Evolutionary conservation across 2,329 filamentous ascomycete genomes (phyloP).

Genomic region (Penicillium sp.): DNA sequence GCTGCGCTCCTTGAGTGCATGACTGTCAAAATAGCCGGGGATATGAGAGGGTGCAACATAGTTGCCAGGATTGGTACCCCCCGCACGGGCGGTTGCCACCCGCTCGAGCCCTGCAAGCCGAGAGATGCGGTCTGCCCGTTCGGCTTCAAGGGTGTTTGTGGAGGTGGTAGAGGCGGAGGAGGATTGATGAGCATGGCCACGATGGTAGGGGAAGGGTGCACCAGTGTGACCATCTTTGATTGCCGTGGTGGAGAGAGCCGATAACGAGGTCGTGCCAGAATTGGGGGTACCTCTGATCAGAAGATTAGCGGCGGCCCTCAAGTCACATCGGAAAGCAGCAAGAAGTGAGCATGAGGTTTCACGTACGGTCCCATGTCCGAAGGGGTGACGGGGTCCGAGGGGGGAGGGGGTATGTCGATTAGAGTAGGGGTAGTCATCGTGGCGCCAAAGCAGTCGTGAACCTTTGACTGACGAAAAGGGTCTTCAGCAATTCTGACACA

Average conservation of each 20-base stretch:
- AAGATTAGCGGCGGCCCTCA: not conserved
- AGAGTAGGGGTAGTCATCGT: constrained; percentile 55
- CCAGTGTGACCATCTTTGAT: constrained; percentile 96
- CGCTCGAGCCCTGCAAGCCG: constrained; percentile 87
- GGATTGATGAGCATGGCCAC: constrained; percentile 47
- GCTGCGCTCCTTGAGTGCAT: constrained; percentile 69
- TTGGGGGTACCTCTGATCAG: constrained; percentile 77
- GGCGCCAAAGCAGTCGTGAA: not conserved
- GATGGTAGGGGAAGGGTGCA: constrained; percentile 57
- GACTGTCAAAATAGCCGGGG: constrained; percentile 73
- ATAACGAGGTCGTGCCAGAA: constrained; percentile 85
- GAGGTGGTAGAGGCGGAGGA: constrained; percentile 54
- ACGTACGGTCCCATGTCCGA: constrained; percentile 79
- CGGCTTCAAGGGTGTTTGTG: constrained; percentile 74
- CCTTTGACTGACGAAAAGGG: no score
- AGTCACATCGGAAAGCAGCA: constrained; percentile 6
- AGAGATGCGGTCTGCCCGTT: constrained; percentile 91
- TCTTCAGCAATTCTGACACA: no score
- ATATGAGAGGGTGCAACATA: constrained; percentile 38
- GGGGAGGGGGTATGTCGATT: constrained; percentile 77
- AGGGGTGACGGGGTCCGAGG: constrained; percentile 77
- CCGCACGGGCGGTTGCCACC: constrained; percentile 66
- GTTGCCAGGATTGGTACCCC: constrained; percentile 25
- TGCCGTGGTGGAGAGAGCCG: constrained; percentile 82
- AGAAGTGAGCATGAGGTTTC: not conserved